A percentile compares a stretch with the other conserved stretches of the same genome.
These are phyloP conservation scores for Batkoa obscura DNA, from an alignment of 371 early-diverging fungal species.

Conservation along the genomic window DNA sequence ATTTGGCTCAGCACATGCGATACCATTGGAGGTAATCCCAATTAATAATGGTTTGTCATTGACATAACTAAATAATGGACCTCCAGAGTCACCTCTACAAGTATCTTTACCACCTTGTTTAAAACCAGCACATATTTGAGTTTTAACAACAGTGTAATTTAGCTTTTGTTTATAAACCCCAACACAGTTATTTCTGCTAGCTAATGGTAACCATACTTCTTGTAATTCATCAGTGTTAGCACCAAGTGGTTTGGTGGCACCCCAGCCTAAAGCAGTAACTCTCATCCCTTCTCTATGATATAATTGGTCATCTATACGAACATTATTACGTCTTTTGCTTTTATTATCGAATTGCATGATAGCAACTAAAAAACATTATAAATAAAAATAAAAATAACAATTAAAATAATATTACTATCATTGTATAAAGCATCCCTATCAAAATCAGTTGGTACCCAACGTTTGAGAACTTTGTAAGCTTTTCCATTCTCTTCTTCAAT, in stretches of 20 bases:
- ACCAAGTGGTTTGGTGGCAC: conserved; percentile 11
- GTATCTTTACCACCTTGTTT: conserved; percentile 17
- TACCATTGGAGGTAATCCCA: background rate
- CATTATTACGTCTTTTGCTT: background rate
- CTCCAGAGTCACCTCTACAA: conserved; percentile 24
- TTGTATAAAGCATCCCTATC: background rate
- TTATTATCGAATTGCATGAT: background rate
- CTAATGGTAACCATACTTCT: conserved; percentile 11
- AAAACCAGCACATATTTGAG: conserved; percentile 17
- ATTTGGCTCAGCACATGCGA: background rate
- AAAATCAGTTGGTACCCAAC: background rate
- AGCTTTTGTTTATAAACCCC: conserved; percentile 12
- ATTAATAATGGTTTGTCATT: background rate
- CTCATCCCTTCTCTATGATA: conserved; percentile 8
- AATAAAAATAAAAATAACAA: too few relatives aligned
- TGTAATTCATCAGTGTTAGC: conserved; percentile 11
- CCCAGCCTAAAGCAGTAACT: conserved; percentile 23
- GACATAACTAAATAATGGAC: conserved; percentile 11
- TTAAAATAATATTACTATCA: background rate
- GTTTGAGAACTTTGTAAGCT: background rate
- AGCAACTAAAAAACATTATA: too few relatives aligned
- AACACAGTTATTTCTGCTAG: conserved; percentile 10
- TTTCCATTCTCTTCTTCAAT: background rate
- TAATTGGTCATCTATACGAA: background rate
- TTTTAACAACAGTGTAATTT: conserved; percentile 10